Evolutionary conservation across 129 eudicot species (phyloP).

Genomic region (Flaveria ramosissima): DNA sequence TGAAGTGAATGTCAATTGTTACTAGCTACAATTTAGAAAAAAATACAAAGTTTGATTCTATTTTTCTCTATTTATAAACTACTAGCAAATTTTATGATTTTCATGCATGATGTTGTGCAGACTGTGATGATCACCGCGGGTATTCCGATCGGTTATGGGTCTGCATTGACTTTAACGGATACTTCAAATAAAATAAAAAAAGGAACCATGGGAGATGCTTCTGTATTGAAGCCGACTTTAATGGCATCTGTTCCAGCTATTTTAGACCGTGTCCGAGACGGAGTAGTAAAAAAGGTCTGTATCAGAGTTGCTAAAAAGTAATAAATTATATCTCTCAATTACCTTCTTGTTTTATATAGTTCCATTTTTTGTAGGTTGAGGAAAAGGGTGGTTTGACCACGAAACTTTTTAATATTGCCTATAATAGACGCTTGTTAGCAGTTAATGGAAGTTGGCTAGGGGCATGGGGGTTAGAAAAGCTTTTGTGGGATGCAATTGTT

Average conservation of each 20-base stretch:
- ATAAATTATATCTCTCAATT: not conserved
- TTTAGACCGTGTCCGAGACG: conserved; percentile 92
- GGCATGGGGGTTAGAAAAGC: conserved; percentile 78
- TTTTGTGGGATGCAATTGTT: conserved; percentile 74
- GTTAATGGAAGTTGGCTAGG: conserved; percentile 94
- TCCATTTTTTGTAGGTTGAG: conserved; percentile 53
- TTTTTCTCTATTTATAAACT: not conserved
- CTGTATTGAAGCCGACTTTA: conserved; percentile 77
- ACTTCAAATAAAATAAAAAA: conserved; percentile 88
- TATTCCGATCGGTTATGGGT: conserved; percentile 75
- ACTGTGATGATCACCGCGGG: conserved; percentile 87
- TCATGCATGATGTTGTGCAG: conserved; percentile 45
- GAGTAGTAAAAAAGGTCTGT: conserved; percentile 77
- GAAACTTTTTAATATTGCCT: conserved; percentile 71
- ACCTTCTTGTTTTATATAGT: not conserved
- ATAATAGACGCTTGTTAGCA: conserved; percentile 67
- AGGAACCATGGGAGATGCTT: conserved; percentile 92
- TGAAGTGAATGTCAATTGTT: not conserved
- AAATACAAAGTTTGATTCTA: not conserved
- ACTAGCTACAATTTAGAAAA: not conserved
- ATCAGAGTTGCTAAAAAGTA: not conserved
- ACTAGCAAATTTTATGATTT: conserved; percentile 8
- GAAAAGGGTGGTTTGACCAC: conserved; percentile 87
- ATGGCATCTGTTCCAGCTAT: conserved; percentile 98
- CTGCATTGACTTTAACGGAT: conserved; percentile 88